Base-by-base conservation (phyloP, 2,329 filamentous ascomycete genomes). In the Rasamsonia emersonii region DNA sequence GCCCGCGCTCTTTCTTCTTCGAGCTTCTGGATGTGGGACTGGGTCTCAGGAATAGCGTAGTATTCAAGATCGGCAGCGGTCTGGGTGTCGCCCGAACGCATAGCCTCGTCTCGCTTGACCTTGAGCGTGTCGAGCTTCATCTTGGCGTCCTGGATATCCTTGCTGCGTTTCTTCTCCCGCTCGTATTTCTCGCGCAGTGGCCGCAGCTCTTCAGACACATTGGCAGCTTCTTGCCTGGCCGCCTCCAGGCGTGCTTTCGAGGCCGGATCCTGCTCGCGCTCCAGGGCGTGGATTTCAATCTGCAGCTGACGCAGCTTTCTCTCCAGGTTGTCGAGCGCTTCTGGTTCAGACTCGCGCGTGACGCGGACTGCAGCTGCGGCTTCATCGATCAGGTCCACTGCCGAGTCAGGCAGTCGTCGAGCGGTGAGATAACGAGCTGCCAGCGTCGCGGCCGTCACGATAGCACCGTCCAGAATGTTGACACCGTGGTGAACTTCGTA, bases 401-500 rank as follows among this genome's bases (percentile, higher is more conserved):
- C 91, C 3, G 91, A 98, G 59, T 98, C 91, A 3, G 91, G 91
- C 41, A 98, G 75, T 53, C 91, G 78, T 45, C 91, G 76, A 30
- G 82, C 79, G 1, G 91, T 98, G 33, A 98, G 78, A 50, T 98
- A 98, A 35, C 91, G 81, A 28, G 89, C 84, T 9, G 91, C 91
- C 32, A 98, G 75, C 35, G 79, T 93, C n/a, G 91, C 85, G 4
- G 91, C 77, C 30, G 88, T 75, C 10, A 98, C 89, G 40, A 98
- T 83, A 41, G 91, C 91, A 50, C 80, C 86, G 53, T 98, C 91
- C 25, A 89, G 78, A 45, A 98, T 98, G 44, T 79, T 96, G 50
- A 98, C 91, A 70, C 89, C 88, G 59, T 98, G 91, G 61, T 98
- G 91, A 30, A 93, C 85, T 64, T 98, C 91, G 63, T 96, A 98